Evolutionary conservation across 192 early-diverging fungal genomes (phyloP).

Genomic region (Coemansia sp.): DNA sequence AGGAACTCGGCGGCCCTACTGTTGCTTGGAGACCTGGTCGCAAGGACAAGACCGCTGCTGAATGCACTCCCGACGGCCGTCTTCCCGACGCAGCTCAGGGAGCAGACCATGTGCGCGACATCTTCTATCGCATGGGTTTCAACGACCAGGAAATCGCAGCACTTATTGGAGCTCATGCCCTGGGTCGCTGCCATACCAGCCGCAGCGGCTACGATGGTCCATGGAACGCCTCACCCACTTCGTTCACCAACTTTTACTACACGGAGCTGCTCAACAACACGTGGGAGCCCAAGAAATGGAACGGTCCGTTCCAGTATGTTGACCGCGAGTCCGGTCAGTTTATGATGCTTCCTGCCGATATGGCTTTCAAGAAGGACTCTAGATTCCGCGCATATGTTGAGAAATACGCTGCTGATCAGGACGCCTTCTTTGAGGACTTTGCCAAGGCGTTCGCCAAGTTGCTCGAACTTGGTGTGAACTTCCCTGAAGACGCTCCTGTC

Average conservation of each 20-base stretch:
- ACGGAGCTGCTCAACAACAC: slow-evolving; percentile 73
- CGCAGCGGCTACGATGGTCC: slow-evolving; percentile 81
- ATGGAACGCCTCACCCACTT: slow-evolving; percentile 86
- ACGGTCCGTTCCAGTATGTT: slow-evolving; percentile 82
- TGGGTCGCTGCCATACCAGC: slow-evolving; percentile 74
- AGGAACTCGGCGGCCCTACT: slow-evolving; percentile 77
- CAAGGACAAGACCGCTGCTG: slow-evolving; percentile 37
- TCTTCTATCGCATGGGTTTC: slow-evolving; percentile 85
- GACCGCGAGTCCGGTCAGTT: slow-evolving; percentile 70
- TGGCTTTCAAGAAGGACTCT: slow-evolving; percentile 66
- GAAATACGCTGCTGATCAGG: slow-evolving; percentile 81
- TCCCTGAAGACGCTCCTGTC: slow-evolving; percentile 65
- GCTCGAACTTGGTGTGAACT: slow-evolving; percentile 79
- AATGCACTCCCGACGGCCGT: slow-evolving; percentile 72
- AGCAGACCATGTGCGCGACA: slow-evolving; percentile 66
- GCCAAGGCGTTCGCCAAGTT: slow-evolving; percentile 80
- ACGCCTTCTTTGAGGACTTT: slow-evolving; percentile 91
- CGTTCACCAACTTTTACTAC: slow-evolving; percentile 89
- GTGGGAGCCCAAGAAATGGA: slow-evolving; percentile 82
- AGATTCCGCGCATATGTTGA: slow-evolving; percentile 76
- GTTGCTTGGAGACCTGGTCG: slow-evolving; percentile 76
- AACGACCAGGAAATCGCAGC: slow-evolving; percentile 82
- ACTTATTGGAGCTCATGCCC: slow-evolving; percentile 72
- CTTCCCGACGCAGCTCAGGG: slow-evolving; percentile 73
- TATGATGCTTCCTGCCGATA: slow-evolving; percentile 76